These are phyloP conservation scores for Trametes hirsuta DNA, from an alignment of 1,284 basidiomycete species.

Conservation along the genomic window DNA sequence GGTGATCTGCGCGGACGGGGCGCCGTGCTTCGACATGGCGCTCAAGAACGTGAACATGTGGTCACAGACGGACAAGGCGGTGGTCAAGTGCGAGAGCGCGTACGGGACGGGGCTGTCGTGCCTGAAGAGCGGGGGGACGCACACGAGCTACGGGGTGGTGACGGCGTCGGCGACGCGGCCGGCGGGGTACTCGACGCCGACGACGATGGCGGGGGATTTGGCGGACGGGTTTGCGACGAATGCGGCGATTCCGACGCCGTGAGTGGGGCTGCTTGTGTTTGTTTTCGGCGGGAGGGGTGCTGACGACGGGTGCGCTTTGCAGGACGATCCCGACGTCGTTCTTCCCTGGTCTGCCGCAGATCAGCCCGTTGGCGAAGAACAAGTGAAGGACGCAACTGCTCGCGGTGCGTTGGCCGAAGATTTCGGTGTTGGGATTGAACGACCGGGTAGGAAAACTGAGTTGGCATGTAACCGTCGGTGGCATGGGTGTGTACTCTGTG, in stretches of 20 bases:
- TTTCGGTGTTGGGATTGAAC: too few relatives aligned
- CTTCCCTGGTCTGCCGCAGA: constrained; percentile 35
- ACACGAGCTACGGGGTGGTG: constrained; percentile 30
- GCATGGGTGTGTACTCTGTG: constrained; percentile 28
- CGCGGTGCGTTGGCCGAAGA: too few relatives aligned
- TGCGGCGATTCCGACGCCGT: constrained; percentile 39
- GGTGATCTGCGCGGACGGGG: constrained; percentile 37
- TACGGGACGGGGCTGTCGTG: constrained; percentile 37
- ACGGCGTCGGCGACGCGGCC: constrained; percentile 31
- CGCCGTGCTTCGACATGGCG: constrained; percentile 37
- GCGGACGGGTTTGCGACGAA: constrained; percentile 34
- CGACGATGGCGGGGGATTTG: constrained; percentile 36
- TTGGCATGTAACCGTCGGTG: too few relatives aligned
- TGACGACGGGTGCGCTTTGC: not conserved
- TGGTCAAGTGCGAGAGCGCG: constrained; percentile 38
- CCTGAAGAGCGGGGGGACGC: constrained; percentile 28
- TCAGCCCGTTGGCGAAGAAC: constrained; percentile 33
- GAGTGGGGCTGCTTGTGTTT: constrained; percentile 11
- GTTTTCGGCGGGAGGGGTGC: not conserved
- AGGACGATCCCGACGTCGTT: constrained; percentile 38
- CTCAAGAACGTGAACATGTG: constrained; percentile 39
- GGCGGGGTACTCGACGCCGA: constrained; percentile 34
- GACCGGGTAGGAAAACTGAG: too few relatives aligned
- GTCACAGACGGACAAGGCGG: constrained; percentile 33
- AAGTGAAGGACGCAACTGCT: not conserved